Evolutionary conservation across 805 yeast species (phyloP), one percentile per base, ranked within the genome.

Genomic region (Lipomyces yamadae): DNA sequence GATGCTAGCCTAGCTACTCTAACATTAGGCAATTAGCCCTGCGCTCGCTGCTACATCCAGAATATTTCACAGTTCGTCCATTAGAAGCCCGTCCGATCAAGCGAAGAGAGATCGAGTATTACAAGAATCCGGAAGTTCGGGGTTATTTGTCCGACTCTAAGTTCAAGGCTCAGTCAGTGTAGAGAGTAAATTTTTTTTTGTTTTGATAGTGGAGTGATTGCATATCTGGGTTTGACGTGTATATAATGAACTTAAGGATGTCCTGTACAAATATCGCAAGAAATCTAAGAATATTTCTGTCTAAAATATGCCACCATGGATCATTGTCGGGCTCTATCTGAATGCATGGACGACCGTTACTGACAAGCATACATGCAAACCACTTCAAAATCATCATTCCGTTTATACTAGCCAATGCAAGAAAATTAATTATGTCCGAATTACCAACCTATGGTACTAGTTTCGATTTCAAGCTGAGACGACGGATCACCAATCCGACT

Each of bases 11-110:
- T 42, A 35, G 24, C n/a, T 18, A 24, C 33, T 24, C 55, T 52
- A 29, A 52, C 34, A 2, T n/a, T 24, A 24, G 55, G 2, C 6
- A 33, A 45, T 32, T 13, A 67, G 70, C 91, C 2, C 84, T 90
- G 74, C 82, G 86, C 73, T 94, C 92, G 3, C 95, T 92, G 74
- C 81, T 91, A 52, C 78, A 87, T 57, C 98, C 98, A 10, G 84
- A 86, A 70, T 89, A 84, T 73, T 88, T 86, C 75, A 97, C 96
- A 18, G 86, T 92, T 70, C 77, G 93, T 15, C 98, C 98, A 56
- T 77, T 91, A 71, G 87, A 85, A 61, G 92, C 98, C 1, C 86
- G 92, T 78, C 99, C 99, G 13, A 89, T 88, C 7, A 87, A 85
- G 72, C 86, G 90, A 79, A 89, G 91, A 78, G 92, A 89, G 74